Conservation (phyloP, 2,329 filamentous ascomycete genomes). For the Colletotrichum sp. region DNA sequence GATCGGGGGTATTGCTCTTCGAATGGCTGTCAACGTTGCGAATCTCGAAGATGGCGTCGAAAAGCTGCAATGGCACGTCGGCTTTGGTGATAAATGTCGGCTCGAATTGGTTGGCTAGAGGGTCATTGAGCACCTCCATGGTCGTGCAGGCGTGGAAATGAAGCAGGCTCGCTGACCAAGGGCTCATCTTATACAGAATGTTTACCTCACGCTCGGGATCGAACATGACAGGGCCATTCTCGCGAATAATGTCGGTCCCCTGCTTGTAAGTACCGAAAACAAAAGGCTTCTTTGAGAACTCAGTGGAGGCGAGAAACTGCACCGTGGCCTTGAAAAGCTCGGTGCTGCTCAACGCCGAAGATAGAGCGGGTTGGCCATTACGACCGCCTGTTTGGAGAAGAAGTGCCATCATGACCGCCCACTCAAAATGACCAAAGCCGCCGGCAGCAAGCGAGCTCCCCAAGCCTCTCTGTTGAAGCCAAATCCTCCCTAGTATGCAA, state of each 20-base stretch:
- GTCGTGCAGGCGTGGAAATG: slow-evolving; percentile 78
- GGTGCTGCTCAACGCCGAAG: slow-evolving; percentile 83
- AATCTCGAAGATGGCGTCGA: slow-evolving; percentile 52
- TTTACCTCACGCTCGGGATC: slow-evolving; percentile 80
- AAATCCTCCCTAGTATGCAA: slow-evolving; percentile 83
- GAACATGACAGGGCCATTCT: slow-evolving; percentile 73
- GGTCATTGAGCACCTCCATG: slow-evolving; percentile 76
- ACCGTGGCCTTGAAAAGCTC: slow-evolving; percentile 94
- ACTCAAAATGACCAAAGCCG: slow-evolving; percentile 94
- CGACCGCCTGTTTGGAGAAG: slow-evolving; percentile 79
- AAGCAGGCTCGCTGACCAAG: slow-evolving; percentile 80
- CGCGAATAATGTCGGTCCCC: slow-evolving; percentile 44
- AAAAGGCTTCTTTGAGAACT: slow-evolving; percentile 73
- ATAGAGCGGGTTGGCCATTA: slow-evolving; percentile 74
- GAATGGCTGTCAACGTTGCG: slow-evolving; percentile 33
- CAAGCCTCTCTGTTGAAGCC: slow-evolving; percentile 89
- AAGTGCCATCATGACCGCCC: slow-evolving; percentile 80
- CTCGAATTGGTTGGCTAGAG: slow-evolving; percentile 79
- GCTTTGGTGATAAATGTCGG: slow-evolving; percentile 77
- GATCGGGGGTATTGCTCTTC: slow-evolving; percentile 36
- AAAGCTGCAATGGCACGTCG: slow-evolving; percentile 59
- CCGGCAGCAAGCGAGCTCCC: slow-evolving; percentile 71
- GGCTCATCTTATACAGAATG: slow-evolving; percentile 86
- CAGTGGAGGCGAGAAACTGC: slow-evolving; percentile 81
- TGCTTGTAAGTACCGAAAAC: slow-evolving; percentile 51